Evolutionary conservation across 2,329 filamentous ascomycete species (phyloP).

Genomic region (Emergomyces pasteurianus): DNA sequence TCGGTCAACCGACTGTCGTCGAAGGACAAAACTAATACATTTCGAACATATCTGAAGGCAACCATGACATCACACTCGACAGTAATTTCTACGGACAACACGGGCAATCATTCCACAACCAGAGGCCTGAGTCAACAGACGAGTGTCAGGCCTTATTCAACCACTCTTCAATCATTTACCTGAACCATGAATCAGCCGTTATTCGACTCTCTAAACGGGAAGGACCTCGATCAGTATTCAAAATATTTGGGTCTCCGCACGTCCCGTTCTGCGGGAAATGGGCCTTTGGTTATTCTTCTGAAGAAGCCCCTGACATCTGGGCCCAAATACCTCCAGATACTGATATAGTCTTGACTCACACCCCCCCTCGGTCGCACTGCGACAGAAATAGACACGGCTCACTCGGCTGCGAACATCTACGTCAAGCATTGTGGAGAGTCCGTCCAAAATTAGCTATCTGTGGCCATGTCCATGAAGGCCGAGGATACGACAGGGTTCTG

Average conservation of each 20-base stretch:
- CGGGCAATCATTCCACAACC: conserved; percentile 32
- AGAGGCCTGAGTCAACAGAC: conserved; percentile 32
- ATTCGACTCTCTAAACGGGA: conserved; percentile 33
- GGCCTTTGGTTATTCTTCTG: conserved; percentile 44
- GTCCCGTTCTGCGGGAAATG: conserved; percentile 37
- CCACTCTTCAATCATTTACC: conserved; percentile 36
- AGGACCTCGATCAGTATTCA: conserved; percentile 39
- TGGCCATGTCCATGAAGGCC: conserved; percentile 48
- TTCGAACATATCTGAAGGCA: conserved; percentile 30
- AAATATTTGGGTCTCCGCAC: conserved; percentile 48
- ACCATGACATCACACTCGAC: conserved; percentile 47
- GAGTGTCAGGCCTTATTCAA: conserved; percentile 34
- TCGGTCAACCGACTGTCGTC: background rate
- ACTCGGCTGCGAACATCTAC: conserved; percentile 41
- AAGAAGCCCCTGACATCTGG: conserved; percentile 37
- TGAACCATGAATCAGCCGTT: conserved; percentile 37
- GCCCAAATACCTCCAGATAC: conserved; percentile 37
- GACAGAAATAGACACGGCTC: conserved; percentile 27
- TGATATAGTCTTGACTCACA: conserved; percentile 47
- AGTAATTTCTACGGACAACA: conserved; percentile 35
- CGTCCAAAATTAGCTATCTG: conserved; percentile 43
- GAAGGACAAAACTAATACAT: conserved; percentile 1
- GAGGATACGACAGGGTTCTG: conserved; percentile 41
- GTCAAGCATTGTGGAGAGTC: conserved; percentile 32
- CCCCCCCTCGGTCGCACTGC: conserved; percentile 39